These are phyloP conservation scores for Cyphellophora attinorum DNA, from an alignment of 2,329 filamentous ascomycete species.

Conservation along the genomic window DNA sequence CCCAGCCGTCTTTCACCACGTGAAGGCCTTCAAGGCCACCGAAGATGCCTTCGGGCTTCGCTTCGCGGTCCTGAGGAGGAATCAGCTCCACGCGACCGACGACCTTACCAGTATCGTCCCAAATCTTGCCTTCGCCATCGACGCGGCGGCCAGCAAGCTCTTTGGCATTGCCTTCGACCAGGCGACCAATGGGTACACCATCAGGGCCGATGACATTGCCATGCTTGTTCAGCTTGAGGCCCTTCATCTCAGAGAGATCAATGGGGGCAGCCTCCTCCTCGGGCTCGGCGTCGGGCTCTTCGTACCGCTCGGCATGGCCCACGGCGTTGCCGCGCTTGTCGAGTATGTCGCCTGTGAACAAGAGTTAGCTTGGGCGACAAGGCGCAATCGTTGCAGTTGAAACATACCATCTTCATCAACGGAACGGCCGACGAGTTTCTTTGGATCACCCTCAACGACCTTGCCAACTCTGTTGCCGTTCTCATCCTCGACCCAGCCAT, in stretches of 20 bases:
- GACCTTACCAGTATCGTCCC: slow-evolving; percentile 47
- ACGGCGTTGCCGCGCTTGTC: slow-evolving; percentile 54
- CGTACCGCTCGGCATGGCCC: slow-evolving; percentile 44
- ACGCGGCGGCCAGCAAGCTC: slow-evolving; percentile 48
- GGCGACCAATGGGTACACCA: slow-evolving; percentile 45
- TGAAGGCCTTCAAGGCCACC: slow-evolving; percentile 47
- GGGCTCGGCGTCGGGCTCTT: slow-evolving; percentile 41
- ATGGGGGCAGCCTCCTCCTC: slow-evolving; percentile 31
- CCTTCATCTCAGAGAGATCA: slow-evolving; percentile 45
- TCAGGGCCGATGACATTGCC: slow-evolving; percentile 46
- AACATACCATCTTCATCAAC: slow-evolving; percentile 56
- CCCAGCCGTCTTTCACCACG: slow-evolving; percentile 49
- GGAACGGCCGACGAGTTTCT: slow-evolving; percentile 48
- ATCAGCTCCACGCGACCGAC: slow-evolving; percentile 50
- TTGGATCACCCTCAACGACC: slow-evolving; percentile 49
- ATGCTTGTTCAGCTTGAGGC: slow-evolving; percentile 47
- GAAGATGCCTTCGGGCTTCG: slow-evolving; percentile 47
- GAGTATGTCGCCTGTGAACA: no score
- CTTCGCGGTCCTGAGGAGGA: slow-evolving; percentile 46
- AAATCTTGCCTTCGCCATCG: slow-evolving; percentile 46
- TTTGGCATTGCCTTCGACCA: slow-evolving; percentile 47
- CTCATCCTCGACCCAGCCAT: slow-evolving; percentile 40
- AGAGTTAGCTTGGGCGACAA: no score
- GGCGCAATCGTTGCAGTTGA: no score
- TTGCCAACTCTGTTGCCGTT: slow-evolving; percentile 39